Evolutionary conservation across 805 yeast genomes (phyloP).

Genomic region (Candida corydali): DNA sequence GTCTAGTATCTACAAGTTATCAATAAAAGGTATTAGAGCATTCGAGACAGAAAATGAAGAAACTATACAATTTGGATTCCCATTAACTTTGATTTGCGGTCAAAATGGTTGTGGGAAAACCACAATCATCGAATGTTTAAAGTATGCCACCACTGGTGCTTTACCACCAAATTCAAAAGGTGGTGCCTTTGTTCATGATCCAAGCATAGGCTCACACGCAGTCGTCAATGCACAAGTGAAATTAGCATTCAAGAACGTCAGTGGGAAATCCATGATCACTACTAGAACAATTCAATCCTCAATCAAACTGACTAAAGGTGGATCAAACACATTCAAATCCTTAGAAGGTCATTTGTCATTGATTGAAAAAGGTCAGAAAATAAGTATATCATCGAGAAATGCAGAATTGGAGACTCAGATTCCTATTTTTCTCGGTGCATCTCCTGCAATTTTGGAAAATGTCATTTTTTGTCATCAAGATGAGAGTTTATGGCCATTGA

Average conservation of each 20-base stretch:
- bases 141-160: conserved; percentile 93
- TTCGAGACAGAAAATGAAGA: conserved; percentile 84
- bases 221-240: conserved; percentile 88
- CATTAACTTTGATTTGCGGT: conserved; percentile 91
- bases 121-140: conserved; percentile 88
- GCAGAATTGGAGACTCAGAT: conserved; percentile 80
- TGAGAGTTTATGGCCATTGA: conserved; percentile 92
- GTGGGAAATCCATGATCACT: conserved; percentile 74
- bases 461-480: conserved; percentile 98
- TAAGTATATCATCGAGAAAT: conserved; percentile 74
- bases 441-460: conserved; percentile 81
- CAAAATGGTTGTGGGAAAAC: conserved; percentile 97
- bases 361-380: conserved; percentile 60
- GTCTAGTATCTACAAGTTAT: conserved; percentile 40
- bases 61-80: conserved; percentile 83
- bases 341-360: conserved; percentile 83
- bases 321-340: conserved; percentile 68
- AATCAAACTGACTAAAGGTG: conserved; percentile 42
- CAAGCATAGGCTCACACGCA: conserved; percentile 68
- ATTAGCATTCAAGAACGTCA: conserved; percentile 72
- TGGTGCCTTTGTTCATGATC: conserved; percentile 95
- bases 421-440: conserved; percentile 82
- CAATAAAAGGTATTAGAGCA: conserved; percentile 83
- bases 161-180: conserved; percentile 94
- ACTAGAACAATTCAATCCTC: conserved; percentile 80